A percentile compares a stretch with the other conserved stretches of the same genome.
Evolutionary conservation across 2,329 filamentous ascomycete genomes (phyloP).

Genomic region (Exutisphaerella laricina): DNA sequence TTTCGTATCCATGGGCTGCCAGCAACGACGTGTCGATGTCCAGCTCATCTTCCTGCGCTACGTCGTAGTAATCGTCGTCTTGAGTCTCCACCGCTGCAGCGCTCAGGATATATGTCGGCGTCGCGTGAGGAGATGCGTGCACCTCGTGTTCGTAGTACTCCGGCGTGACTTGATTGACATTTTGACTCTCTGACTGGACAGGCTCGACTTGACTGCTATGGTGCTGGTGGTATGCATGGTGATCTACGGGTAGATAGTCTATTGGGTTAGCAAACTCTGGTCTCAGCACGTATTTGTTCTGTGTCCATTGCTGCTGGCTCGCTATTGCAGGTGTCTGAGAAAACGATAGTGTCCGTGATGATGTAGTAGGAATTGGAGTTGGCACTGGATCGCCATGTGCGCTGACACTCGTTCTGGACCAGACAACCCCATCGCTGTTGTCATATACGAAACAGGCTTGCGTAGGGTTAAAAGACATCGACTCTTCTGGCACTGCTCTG

Average conservation of each 20-base stretch:
- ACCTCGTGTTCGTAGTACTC: slow-evolving; percentile 26
- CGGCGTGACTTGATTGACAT: slow-evolving; percentile 13
- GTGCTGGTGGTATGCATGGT: slow-evolving; percentile 3
- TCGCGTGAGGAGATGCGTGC: slow-evolving; percentile 11
- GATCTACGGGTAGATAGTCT: slow-evolving; percentile 11
- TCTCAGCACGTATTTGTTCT: slow-evolving; percentile 17
- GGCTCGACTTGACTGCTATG: neutral
- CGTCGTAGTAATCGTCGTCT: slow-evolving; percentile 48
- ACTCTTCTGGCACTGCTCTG: neutral
- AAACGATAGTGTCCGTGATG: slow-evolving; percentile 9
- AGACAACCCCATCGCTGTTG: neutral
- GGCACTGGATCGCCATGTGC: neutral
- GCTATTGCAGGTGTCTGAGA: slow-evolving; percentile 9
- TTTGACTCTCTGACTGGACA: neutral
- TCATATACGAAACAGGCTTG: neutral
- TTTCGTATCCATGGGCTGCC: slow-evolving; percentile 14
- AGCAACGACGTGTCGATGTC: slow-evolving; percentile 24
- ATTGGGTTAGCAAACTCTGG: slow-evolving; percentile 21
- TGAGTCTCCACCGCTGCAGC: slow-evolving; percentile 41
- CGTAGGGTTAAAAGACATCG: too few species aligned
- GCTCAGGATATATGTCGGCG: slow-evolving; percentile 30
- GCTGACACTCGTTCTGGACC: slow-evolving; percentile 3
- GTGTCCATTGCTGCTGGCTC: slow-evolving; percentile 12
- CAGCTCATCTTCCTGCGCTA: slow-evolving; percentile 45
- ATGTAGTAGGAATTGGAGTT: slow-evolving; percentile 9